phyloP scores from a whole-genome alignment of 192 early-diverging fungal species.

The Linnemannia schmuckeri region DNA sequence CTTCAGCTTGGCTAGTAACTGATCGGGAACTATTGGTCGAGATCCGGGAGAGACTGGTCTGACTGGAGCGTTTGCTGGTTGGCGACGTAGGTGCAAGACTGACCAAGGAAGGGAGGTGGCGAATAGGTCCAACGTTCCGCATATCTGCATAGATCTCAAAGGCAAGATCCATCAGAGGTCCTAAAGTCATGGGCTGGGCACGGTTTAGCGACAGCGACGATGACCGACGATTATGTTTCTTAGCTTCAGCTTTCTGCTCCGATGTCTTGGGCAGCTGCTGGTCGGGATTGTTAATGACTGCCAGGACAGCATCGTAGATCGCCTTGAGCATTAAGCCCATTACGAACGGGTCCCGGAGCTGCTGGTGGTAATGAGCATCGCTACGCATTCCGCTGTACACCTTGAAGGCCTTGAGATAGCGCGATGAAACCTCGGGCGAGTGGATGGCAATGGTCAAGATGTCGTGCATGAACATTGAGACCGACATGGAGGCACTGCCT shows the following conservation, averaged over 20 bases:
- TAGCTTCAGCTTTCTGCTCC: conserved; percentile 7
- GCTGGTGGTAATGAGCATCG: conserved; percentile 30
- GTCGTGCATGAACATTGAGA: conserved; percentile 38
- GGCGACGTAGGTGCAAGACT: conserved; percentile 32
- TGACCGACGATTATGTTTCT: conserved; percentile 29
- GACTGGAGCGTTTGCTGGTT: not conserved
- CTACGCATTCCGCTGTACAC: conserved; percentile 38
- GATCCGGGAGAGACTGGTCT: not conserved
- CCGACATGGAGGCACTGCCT: not conserved
- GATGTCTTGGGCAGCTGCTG: not conserved
- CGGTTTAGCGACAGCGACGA: conserved; percentile 51
- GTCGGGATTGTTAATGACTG: conserved; percentile 29
- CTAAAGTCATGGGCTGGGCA: conserved; percentile 45
- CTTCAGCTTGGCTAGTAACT: not conserved
- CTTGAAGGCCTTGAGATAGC: conserved; percentile 53
- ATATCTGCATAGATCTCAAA: conserved; percentile 53
- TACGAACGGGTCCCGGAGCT: conserved; percentile 44
- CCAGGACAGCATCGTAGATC: conserved; percentile 38
- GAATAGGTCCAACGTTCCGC: conserved; percentile 44
- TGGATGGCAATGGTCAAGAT: conserved; percentile 39
- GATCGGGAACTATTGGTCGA: not conserved
- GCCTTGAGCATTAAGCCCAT: conserved; percentile 52
- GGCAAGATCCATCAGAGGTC: conserved; percentile 45
- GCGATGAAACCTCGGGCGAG: conserved; percentile 39
- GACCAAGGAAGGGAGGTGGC: conserved; percentile 34